Evolutionary conservation across 345 rosid species (phyloP).

Genomic region (Salix koriyanagi): DNA sequence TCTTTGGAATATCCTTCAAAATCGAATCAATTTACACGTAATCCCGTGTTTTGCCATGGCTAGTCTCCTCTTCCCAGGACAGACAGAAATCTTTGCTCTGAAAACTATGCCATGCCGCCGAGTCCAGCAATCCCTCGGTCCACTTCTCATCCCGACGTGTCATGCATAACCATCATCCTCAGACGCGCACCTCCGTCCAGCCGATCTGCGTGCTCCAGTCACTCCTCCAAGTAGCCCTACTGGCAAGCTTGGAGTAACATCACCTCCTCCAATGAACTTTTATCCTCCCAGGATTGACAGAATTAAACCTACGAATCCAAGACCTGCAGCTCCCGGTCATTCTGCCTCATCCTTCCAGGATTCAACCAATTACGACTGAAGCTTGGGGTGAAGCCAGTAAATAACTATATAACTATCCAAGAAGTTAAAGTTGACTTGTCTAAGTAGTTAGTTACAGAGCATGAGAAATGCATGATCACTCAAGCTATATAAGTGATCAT

Average conservation of each 20-base stretch:
- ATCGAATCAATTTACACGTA: no score
- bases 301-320: not conserved
- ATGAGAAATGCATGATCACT: no score
- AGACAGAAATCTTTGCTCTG: not conserved
- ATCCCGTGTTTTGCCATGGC: not conserved
- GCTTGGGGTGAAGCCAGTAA: no score
- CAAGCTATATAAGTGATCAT: no score
- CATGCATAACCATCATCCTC: not conserved
- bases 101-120: constrained; percentile 31
- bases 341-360: not conserved
- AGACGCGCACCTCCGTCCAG: constrained; percentile 1
- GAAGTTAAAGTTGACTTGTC: no score
- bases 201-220: constrained; percentile 14
- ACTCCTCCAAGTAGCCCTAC: constrained; percentile 14
- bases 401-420: no score
- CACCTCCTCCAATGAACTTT: not conserved
- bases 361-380: no score
- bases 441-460: no score
- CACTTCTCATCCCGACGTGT: constrained; percentile 16
- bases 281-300: not conserved
- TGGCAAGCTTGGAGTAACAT: constrained; percentile 35
- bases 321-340: not conserved
- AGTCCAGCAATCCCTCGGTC: constrained; percentile 27
- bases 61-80: not conserved
- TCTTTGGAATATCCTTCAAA: no score